Evolutionary conservation across 139 green algal genomes (phyloP).

Genomic region (Coelastrella sp.): DNA sequence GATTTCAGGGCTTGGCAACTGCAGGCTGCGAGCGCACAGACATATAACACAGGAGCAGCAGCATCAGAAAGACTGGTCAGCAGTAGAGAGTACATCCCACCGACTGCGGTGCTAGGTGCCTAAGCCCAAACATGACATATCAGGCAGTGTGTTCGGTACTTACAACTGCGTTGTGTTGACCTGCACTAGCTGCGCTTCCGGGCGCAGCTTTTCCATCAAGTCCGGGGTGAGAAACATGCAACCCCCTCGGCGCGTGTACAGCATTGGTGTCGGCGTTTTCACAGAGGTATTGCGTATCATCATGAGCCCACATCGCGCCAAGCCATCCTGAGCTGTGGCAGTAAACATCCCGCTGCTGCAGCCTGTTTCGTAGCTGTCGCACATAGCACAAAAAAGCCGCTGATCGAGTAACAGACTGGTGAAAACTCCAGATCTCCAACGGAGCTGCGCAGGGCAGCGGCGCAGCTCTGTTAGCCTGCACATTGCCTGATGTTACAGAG

Average conservation of each 20-base stretch:
- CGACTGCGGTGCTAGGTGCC: no score
- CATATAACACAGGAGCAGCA: neutral
- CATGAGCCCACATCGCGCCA: conserved; percentile 44
- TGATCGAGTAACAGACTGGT: neutral
- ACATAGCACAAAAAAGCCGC: no score
- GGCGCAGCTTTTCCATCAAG: conserved; percentile 64
- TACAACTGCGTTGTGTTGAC: conserved; percentile 74
- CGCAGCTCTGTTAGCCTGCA: no score
- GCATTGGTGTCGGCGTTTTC: conserved; percentile 63
- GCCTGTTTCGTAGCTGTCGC: no score
- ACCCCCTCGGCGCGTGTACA: conserved; percentile 69
- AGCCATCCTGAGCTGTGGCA: conserved; percentile 45
- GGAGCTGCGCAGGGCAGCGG: no score
- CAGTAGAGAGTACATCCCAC: neutral
- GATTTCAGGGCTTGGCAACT: conserved; percentile 53
- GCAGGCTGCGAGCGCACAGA: conserved; percentile 61
- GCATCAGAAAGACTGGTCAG: neutral
- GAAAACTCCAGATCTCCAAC: no score
- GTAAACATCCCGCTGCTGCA: conserved; percentile 41
- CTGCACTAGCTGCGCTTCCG: conserved; percentile 51
- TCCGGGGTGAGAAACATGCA: conserved; percentile 71
- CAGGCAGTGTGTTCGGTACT: conserved; percentile 47
- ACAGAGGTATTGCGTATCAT: conserved; percentile 36
- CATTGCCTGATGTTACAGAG: no score
- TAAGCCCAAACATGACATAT: no score